Base-by-base conservation (phyloP, 139 green algal species). In the Diplosphaera chodatii region DNA sequence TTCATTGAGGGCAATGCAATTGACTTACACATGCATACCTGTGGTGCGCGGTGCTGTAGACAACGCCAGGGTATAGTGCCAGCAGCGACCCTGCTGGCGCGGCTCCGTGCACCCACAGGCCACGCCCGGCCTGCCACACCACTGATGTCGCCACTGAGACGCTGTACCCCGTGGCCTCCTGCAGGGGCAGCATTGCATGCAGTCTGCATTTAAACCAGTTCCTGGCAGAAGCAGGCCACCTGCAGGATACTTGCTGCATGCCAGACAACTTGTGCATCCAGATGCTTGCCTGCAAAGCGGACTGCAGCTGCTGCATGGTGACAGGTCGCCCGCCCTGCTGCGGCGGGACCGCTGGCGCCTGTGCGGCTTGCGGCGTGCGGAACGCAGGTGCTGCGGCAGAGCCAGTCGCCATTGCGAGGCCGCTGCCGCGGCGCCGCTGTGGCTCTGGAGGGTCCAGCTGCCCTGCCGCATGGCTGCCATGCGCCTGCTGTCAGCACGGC, bases 61-160 rank as follows among this genome's bases (percentile, higher is more conserved):
- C 70, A 8, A 89, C 70, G 63, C 88, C 88, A 32, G 88, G 88
- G 70, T 88, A 92, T 28, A 93, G 70, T 1, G 80, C 85, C 10
- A 92, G 73, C 25, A 93, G 48, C 3, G 81, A 29, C 10, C 85
- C 85, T n/a, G 74, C 55, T 3, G 34, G 64, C 4, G 69, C 80
- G 3, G 13, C 16, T 27, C 80, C 80, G 1, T 48, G 28, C 41
- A 83, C 31, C 55, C 70, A 83, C 1, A 83, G 69, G 2, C 80
- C 80, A 21, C 73, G 30, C 15, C 80, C 80, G 22, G 80, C 72
- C n/a, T 59, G 48, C 48, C 48, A 59, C 48, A 59, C 48, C 48
- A 59, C 16, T 5, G 48, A 59, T 18, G 48, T 59, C 3, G 48
- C 48, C 48, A 59, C 13, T 18, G 16, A 23, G 10, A 59, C 10